A percentile compares a stretch with the other conserved stretches of the same genome.
These are phyloP conservation scores for Sphagnum fallax DNA, from an alignment of 228 moss, liverwort and hornwort species.

Conservation along the genomic window DNA sequence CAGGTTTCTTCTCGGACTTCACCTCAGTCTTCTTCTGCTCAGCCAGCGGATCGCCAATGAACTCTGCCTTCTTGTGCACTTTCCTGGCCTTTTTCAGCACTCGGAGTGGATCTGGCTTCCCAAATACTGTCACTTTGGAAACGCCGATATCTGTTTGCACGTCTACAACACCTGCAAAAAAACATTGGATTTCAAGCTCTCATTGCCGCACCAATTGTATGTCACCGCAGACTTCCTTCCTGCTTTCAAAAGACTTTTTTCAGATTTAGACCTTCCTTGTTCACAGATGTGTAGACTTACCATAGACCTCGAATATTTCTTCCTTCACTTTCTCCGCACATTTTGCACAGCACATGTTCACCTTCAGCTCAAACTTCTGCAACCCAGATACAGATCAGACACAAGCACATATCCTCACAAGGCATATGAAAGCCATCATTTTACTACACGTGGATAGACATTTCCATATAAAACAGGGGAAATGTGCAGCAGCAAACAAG, in stretches of 20 bases:
- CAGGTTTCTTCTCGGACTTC: background rate
- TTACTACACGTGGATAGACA: no score
- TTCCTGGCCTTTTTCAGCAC: slow-evolving; percentile 1
- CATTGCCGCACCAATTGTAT: no score
- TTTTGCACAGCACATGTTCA: slow-evolving; percentile 35
- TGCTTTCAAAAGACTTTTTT: no score
- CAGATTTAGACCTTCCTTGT: background rate
- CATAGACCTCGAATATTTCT: slow-evolving; percentile 23
- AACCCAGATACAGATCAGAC: no score
- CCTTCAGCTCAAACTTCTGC: slow-evolving; percentile 31
- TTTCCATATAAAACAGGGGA: no score
- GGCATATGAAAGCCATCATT: no score
- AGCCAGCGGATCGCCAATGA: slow-evolving; percentile 15
- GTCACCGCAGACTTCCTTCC: no score
- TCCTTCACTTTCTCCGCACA: slow-evolving; percentile 44
- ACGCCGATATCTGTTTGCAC: background rate
- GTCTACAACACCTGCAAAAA: background rate
- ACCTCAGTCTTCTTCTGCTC: background rate
- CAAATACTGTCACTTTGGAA: background rate
- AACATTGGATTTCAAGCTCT: no score
- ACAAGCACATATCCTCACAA: no score
- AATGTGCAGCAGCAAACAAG: no score
- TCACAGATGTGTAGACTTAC: slow-evolving; percentile 12
- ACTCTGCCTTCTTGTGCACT: slow-evolving; percentile 1
- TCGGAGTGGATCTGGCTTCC: background rate